These are phyloP conservation scores for Tylopilus vinaceipallidus DNA, from an alignment of 768 basidiomycete species.

Conservation along the genomic window DNA sequence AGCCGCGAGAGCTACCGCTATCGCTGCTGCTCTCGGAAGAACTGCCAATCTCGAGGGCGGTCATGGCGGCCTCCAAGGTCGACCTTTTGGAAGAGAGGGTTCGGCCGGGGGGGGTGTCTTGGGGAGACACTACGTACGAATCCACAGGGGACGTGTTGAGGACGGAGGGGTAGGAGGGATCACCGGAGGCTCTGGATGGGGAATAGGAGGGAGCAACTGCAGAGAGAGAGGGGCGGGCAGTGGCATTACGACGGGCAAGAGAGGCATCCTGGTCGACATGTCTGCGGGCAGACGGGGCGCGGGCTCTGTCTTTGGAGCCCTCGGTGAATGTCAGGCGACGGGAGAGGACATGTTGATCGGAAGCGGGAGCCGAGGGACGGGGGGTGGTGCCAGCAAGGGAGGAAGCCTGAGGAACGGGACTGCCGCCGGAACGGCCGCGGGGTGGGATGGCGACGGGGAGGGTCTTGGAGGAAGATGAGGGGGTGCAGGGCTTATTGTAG, in stretches of 20 bases:
- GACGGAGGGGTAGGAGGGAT: slow-evolving; percentile 17
- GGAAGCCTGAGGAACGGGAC: slow-evolving; percentile 39
- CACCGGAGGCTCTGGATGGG: slow-evolving; percentile 23
- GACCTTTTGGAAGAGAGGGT: slow-evolving; percentile 33
- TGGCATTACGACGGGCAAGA: slow-evolving; percentile 45
- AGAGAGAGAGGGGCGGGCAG: slow-evolving; percentile 44
- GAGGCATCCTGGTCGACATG: slow-evolving; percentile 53
- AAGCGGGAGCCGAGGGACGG: slow-evolving; percentile 33
- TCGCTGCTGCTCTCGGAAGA: slow-evolving; percentile 65
- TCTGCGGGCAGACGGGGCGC: slow-evolving; percentile 63
- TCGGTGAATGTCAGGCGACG: slow-evolving; percentile 54
- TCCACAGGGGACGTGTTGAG: slow-evolving; percentile 24
- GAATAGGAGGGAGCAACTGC: slow-evolving; percentile 36
- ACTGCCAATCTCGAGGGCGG: slow-evolving; percentile 35
- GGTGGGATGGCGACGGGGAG: slow-evolving; percentile 34
- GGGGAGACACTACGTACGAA: slow-evolving; percentile 21
- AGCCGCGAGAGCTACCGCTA: slow-evolving; percentile 46
- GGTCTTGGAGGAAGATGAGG: slow-evolving; percentile 41
- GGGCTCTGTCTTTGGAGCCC: slow-evolving; percentile 51
- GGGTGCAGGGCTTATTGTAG: slow-evolving; percentile 13
- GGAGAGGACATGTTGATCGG: slow-evolving; percentile 42
- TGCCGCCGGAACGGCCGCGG: slow-evolving; percentile 53
- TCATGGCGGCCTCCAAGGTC: slow-evolving; percentile 39
- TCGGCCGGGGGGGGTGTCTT: slow-evolving; percentile 34
- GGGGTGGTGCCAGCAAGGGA: slow-evolving; percentile 27